Percentiles rank a stretch among this genome's conserved stretches.
Evolutionary conservation across 129 eudicot genomes (phyloP).

Genomic region (Gnaphalium uliginosum): DNA sequence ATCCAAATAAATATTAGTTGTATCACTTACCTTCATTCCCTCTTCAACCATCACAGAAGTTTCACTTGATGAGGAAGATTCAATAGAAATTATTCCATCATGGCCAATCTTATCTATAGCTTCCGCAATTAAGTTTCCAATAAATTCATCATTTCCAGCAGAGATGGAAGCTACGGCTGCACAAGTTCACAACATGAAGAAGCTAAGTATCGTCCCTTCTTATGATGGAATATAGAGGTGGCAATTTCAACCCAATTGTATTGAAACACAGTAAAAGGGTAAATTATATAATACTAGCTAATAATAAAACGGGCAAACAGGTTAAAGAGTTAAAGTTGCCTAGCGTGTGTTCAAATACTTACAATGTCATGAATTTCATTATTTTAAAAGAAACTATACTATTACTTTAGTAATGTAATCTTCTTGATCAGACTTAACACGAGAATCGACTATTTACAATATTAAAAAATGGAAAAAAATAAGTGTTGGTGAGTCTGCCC

Average conservation of each 20-base stretch:
- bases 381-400: not conserved
- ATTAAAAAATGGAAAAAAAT: not conserved
- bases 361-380: not conserved
- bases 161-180: constrained; percentile 91
- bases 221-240: not conserved
- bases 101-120: constrained; percentile 76
- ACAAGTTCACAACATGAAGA: constrained; percentile 8
- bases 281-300: not conserved
- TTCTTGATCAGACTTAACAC: no score
- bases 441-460: no score
- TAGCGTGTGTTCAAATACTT: not conserved
- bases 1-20: not conserved
- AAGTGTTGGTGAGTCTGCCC: not conserved
- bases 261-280: not conserved
- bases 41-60: constrained; percentile 78
- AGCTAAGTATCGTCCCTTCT: not conserved
- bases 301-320: not conserved
- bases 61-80: constrained; percentile 76
- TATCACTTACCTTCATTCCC: constrained; percentile 85
- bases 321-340: not conserved
- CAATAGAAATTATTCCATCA: constrained; percentile 79
- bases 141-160: constrained; percentile 89
- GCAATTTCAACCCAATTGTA: not conserved
- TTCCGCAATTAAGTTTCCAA: constrained; percentile 83
- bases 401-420: no score